These are phyloP conservation scores for Fraxinus xanthoxyloides DNA, from an alignment of 305 asterid species.

Conservation along the genomic window DNA sequence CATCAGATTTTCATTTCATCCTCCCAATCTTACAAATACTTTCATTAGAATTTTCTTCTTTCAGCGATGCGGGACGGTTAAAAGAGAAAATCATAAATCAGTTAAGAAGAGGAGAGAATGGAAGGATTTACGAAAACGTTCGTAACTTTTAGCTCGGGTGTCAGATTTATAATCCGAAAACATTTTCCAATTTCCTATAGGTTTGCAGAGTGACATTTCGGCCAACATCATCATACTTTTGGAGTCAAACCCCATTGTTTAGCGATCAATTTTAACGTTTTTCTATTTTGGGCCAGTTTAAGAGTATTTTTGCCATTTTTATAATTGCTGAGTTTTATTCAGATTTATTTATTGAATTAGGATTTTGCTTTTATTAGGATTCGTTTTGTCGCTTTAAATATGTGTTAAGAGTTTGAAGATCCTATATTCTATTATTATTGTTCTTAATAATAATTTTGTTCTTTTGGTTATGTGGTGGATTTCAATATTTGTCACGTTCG, in stretches of 20 bases:
- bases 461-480: background rate
- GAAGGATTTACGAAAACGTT: no score
- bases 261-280: background rate
- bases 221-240: no score
- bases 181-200: no score
- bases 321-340: background rate
- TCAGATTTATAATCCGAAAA: no score
- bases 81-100: no score
- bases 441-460: no score
- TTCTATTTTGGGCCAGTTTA: background rate
- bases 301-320: background rate
- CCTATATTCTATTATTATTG: no score
- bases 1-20: no score
- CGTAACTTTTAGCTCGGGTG: background rate
- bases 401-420: background rate
- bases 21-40: background rate
- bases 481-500: background rate
- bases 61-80: no score
- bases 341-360: no score
- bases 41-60: background rate
- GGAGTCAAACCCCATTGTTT: background rate
- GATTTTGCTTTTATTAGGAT: background rate
- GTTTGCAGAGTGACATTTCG: background rate
- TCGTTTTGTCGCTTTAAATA: no score
- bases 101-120: no score